Evolutionary conservation across 2,329 filamentous ascomycete genomes (phyloP).

Genomic region (Claviceps sp.): DNA sequence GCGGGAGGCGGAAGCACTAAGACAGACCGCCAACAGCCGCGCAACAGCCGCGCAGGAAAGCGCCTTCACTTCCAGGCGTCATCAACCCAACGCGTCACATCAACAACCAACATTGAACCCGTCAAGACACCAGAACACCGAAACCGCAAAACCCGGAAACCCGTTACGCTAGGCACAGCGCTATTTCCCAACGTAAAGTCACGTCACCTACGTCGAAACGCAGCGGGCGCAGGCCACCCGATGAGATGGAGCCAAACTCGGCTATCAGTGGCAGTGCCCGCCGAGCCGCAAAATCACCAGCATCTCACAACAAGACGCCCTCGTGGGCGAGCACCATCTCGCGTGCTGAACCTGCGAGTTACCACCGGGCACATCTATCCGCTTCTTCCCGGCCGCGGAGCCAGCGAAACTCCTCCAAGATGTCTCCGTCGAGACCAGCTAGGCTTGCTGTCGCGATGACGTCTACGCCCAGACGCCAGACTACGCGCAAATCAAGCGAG

Average conservation of each 20-base stretch:
- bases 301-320: background rate
- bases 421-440: background rate
- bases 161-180: background rate
- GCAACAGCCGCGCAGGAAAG: background rate
- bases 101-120: background rate
- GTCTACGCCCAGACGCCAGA: background rate
- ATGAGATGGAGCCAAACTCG: too few species aligned
- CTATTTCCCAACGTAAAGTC: too few species aligned
- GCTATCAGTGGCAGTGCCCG: background rate
- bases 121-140: background rate
- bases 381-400: too few species aligned
- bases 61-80: background rate
- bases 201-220: too few species aligned
- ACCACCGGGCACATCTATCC: background rate
- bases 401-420: background rate
- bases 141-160: background rate
- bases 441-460: background rate
- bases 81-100: background rate
- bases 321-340: background rate
- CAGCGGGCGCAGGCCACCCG: too few species aligned
- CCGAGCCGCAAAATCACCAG: background rate
- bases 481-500: background rate
- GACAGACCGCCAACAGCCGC: too few species aligned
- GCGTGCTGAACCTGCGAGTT: background rate
- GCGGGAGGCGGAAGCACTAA: too few species aligned